Base-by-base conservation (phyloP, 2,329 filamentous ascomycete genomes). In the Colletotrichum navitas region DNA sequence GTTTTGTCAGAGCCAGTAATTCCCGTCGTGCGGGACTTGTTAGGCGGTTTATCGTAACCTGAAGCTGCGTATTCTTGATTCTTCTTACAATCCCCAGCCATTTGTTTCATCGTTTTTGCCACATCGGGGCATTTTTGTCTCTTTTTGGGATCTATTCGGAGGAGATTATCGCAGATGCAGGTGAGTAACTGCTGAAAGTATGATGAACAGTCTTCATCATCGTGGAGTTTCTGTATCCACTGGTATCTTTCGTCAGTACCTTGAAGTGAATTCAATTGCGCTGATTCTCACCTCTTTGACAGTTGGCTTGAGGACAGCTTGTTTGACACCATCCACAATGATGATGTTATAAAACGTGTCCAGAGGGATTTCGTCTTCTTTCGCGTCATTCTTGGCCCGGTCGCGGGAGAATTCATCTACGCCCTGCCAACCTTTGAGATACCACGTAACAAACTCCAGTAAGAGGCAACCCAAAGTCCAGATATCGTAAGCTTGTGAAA, bases 401-500 rank as follows among this genome's bases (percentile, higher is more conserved):
- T 54, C 10, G 10, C 1, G 10, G 29, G 51, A 34, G 29, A 54
- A 54, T 5, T n/a, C 4, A n/a, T 54, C 51, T 0, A 54, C 29
- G 7, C 51, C 51, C 2, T 54, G 7, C 51, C 55, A 58, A 2
- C 55, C 55, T 18, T 58, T 5, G 21, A 58, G 55, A 18, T 58
- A 58, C 55, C 55, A 58, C 21, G 55, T 58, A 6, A 58, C 55
- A 18, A 58, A 58, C 34, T 58, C 55, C 8, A 58, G 34, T 10
- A 58, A 26, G n/a, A 58, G 55, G 12, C 21, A 41, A 5, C 55
- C 55, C 32, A 58, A 8, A 41, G 55, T 58, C 55, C 55, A 58
- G 12, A 58, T n/a, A 7, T 58, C 55, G 34, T 58, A 58, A 41
- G 55, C 21, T 11, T 41, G 55, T 4, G 55, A 58, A 1, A 58